Base-by-base conservation (phyloP, 1,139 yeast genomes). In the Candida frijolesensis region DNA sequence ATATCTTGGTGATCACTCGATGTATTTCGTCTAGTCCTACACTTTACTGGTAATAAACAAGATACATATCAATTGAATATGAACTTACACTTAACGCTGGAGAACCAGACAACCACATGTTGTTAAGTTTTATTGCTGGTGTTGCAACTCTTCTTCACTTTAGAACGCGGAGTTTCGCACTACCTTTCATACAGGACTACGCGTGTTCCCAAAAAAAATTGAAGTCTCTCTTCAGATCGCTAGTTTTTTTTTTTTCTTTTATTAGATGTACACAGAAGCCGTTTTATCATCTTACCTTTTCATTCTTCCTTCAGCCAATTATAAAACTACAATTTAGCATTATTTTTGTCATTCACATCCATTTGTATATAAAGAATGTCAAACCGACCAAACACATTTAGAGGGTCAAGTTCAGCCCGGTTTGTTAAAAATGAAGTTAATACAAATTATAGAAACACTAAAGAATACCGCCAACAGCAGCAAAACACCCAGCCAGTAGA, bases 391-490 rank as follows among this genome's bases (percentile, higher is more conserved):
- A 47, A 39, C 8, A 11, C 45, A 12, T 64, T 72, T 59, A 78
- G 72, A 59, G 85, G 87, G 37, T 79, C 85, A 1, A 67, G 74
- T 0, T 69, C 84, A 6, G 87, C 85, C 19, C 68, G 87, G 53
- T 83, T 67, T 58, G 85, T 81, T 44, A 82, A 79, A 65, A 82
- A 76, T 47, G 53, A 56, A 35, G 37, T 48, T 30, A 50, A 57
- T 47, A 50, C 54, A 47, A 48, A 50, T 51, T 56, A 52, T 40
- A 50, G 55, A 32, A 44, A 44, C 18, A 45, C 46, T 2, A 39
- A 44, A 12, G 50, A 50, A 15, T 50, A 41, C 30, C 48, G 49
- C 22, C 42, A 37, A 18, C 44, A 37, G 14, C 44, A 46, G 14
- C 46, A 34, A 47, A 52, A 39, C 46, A 56, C 49, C 44, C 52